Evolutionary conservation across 1,284 basidiomycete species (phyloP), one percentile per base, ranked within the genome.

Genomic region (Ustilago crameri): DNA sequence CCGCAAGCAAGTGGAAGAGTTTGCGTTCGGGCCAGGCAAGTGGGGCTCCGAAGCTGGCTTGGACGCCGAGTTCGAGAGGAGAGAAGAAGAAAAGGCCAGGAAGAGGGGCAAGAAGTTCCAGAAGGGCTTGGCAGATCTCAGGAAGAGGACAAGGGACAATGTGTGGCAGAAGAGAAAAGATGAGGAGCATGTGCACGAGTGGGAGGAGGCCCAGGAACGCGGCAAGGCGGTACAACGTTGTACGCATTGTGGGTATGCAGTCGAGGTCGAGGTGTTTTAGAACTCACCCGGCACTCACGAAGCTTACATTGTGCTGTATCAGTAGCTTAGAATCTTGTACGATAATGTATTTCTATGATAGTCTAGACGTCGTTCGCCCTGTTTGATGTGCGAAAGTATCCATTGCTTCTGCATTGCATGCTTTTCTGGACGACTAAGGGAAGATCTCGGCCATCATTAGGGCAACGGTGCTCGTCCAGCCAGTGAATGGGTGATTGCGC

Each of bases 41-140:
- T 99, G 96, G 96, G 94, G 93, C 0, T 93, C 93, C 0, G 88
- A 93, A 10, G 93, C 95, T 80, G 93, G 90, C 1, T 84, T 99
- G 38, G 96, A 98, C 78, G 87, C 87, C 15, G 96, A 98, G 82
- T 98, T 90, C 84, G 90, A 91, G 75, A 86, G 88, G 35, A 88
- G 95, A 48, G 88, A 88, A 60, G 87, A 87, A 17, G 91, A 93
- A 78, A 96, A 95, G 87, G 92, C 91, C 79, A 90, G 90, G 75
- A 93, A 93, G 85, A 91, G 93, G 85, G 91, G 92, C 74, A 93
- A 91, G 81, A 97, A 97, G 87, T 57, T 86, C 37, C 56, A 65
- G 35, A 63, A 82, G 44, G 73, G 78, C 4, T 56, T 82, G 37
- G 65, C 55, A 12, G 75, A 74, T 42, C 51, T 82, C 7, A 60